phyloP scores from a whole-genome alignment of 2,329 filamentous ascomycete species.

The Cyanodermella asteris region DNA sequence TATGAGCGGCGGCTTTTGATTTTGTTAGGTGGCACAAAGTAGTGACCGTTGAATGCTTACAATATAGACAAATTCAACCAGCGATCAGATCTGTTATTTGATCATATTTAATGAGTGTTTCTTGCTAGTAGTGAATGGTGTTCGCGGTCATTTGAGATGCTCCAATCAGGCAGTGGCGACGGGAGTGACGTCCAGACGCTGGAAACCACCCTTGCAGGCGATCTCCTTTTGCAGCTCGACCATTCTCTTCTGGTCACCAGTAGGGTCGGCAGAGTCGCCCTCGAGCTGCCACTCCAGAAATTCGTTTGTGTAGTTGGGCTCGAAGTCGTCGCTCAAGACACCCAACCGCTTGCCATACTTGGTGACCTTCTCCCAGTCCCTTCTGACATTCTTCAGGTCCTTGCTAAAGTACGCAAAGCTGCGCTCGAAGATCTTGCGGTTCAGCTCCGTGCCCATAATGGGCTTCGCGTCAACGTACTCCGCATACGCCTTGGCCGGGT shows the following conservation, averaged over 20 bases:
- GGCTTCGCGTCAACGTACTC: conserved; percentile 55
- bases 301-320: conserved; percentile 54
- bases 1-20: no score
- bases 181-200: no score
- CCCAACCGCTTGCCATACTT: conserved; percentile 52
- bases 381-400: conserved; percentile 50
- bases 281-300: conserved; percentile 46
- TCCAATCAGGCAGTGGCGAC: no score
- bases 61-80: no score
- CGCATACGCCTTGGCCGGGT: conserved; percentile 40
- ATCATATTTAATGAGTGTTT: no score
- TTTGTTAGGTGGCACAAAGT: no score
- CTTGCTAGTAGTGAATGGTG: no score
- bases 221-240: conserved; percentile 45
- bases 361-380: conserved; percentile 62
- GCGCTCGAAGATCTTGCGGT: conserved; percentile 61
- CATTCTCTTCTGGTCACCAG: conserved; percentile 56
- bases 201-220: conserved; percentile 39
- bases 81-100: no score
- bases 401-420: conserved; percentile 56
- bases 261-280: conserved; percentile 42
- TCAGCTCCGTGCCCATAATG: conserved; percentile 42
- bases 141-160: no score
- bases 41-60: no score
- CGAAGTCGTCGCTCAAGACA: conserved; percentile 40